Evolutionary conservation across 257 asterid species (phyloP).

Genomic region (Solanum corneliomulleri): DNA sequence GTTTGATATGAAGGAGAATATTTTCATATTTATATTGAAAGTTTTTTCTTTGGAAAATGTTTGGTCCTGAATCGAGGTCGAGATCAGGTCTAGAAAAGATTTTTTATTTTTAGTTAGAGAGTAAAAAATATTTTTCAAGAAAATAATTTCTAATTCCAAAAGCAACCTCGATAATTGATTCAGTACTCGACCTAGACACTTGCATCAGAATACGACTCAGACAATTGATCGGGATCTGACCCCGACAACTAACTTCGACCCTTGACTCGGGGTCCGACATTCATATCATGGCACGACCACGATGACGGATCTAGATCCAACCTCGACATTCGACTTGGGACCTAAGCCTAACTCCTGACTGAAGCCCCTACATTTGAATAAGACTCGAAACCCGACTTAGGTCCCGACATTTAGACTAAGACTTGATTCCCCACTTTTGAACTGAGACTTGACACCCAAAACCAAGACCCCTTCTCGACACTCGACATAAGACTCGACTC

Average conservation of each 20-base stretch:
- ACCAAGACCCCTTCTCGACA: not conserved
- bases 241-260: not conserved
- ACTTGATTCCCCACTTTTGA: not conserved
- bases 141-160: too few species aligned
- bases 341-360: too few species aligned
- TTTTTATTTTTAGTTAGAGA: not conserved
- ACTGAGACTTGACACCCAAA: not conserved
- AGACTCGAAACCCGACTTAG: not conserved
- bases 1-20: not conserved
- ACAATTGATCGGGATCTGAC: not conserved
- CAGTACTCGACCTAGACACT: not conserved
- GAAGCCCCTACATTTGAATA: not conserved
- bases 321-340: not conserved
- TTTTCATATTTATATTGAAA: not conserved
- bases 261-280: not conserved
- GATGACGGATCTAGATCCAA: not conserved
- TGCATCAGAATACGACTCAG: not conserved
- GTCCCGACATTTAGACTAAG: not conserved
- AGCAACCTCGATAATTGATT: not conserved
- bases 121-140: too few species aligned
- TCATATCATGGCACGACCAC: not conserved
- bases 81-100: not conserved
- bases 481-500: not conserved
- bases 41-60: too few species aligned
- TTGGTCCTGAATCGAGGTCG: not conserved